Evolutionary conservation across 2,329 filamentous ascomycete genomes (phyloP), one percentile per base, ranked within the genome.

Genomic region (Chrysoporthe austroafricana): DNA sequence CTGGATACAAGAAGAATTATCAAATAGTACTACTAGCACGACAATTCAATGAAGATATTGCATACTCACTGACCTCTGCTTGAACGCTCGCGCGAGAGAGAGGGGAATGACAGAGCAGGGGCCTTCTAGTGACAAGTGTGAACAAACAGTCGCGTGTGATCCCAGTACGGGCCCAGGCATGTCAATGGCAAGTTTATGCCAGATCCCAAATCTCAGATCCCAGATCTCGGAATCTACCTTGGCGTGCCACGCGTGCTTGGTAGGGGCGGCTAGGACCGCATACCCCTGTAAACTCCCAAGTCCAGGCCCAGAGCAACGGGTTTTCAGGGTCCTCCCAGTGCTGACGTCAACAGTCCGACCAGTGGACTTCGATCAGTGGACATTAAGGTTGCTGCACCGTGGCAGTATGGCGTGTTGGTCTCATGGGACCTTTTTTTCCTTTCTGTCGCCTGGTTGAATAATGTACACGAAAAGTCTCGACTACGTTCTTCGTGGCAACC

Each of bases 131-230:
- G 36, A 39, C 6, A 39, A 39, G 36, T 26, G 36, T 39, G 36
- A 9, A 39, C 36, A 39, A 39, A 39, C 5, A 39, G 36, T 39
- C 36, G 36, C 36, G 36, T 39, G 36, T 6, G 36, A 39, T 39
- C 36, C 36, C 6, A 9, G 6, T 6, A 9, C 6, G 36, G 36
- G 44, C 44, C 44, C 8, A n/a, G 44, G 54, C 60, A 48, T 61
- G 64, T 69, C 59, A 54, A 50, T 61, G 60, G 61, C 54, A 62
- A 60, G 39, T 13, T 43, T 64, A 46, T 61, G 44, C 44, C 44
- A 46, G 11, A 46, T 46, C 44, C 44, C 44, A 62, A 26, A 46
- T 61, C 8, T 13, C 44, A 46, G 11, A 46, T 46, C 44, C 44
- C 44, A 62, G 43, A 13, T 21, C 50, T 18, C 39, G 52, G n/a